These are phyloP conservation scores for Rosellinia necatrix DNA, from an alignment of 2,329 filamentous ascomycete genomes.

Conservation along the genomic window DNA sequence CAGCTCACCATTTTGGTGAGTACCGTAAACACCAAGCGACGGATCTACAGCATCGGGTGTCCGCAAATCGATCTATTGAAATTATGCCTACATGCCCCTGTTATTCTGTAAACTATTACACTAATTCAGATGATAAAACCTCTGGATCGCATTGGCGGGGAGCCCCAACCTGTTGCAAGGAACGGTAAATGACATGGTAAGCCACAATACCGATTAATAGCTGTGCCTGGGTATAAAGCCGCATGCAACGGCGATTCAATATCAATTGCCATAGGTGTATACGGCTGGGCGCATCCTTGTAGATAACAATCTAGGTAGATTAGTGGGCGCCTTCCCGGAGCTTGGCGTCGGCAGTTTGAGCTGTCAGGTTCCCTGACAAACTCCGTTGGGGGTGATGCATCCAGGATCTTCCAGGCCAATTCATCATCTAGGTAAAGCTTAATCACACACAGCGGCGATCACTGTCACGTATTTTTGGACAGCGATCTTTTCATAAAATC, in stretches of 20 bases:
- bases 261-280: constrained; percentile 12
- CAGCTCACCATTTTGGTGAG: neutral
- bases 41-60: constrained; percentile 10
- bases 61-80: constrained; percentile 20
- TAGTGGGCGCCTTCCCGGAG: constrained; percentile 13
- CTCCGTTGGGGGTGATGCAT: neutral
- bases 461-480: neutral
- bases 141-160: neutral
- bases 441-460: too few relatives aligned
- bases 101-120: constrained; percentile 11
- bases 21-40: neutral
- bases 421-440: neutral
- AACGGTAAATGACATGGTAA: neutral
- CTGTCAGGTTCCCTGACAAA: neutral
- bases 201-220: constrained; percentile 1
- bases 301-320: constrained; percentile 23
- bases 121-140: neutral
- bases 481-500: neutral
- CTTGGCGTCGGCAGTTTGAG: constrained; percentile 23
- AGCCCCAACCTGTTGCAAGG: neutral
- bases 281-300: constrained; percentile 4
- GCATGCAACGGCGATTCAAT: constrained; percentile 3
- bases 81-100: constrained; percentile 3
- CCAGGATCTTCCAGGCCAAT: neutral
- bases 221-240: neutral